phyloP scores from a whole-genome alignment of 345 rosid genomes.

The Hibiscus trionum region DNA sequence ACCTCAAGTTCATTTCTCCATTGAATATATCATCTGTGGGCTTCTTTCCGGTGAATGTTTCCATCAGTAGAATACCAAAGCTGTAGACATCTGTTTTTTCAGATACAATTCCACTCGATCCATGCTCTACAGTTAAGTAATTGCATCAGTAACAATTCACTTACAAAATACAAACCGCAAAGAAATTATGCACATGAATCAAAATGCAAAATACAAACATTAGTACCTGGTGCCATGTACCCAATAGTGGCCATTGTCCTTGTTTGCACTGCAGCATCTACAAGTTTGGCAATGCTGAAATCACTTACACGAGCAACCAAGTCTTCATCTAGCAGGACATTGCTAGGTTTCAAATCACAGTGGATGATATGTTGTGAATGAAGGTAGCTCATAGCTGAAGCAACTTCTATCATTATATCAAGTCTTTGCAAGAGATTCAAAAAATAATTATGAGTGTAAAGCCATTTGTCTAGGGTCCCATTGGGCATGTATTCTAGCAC shows the following conservation, averaged over 20 bases:
- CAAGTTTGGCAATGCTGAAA: constrained; percentile 12
- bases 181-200: not conserved
- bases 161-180: constrained; percentile 2
- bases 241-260: constrained; percentile 10
- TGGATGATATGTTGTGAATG: not conserved
- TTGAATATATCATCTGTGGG: not conserved
- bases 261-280: constrained; percentile 4
- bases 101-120: constrained; percentile 3
- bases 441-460: constrained; percentile 7
- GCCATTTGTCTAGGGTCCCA: constrained; percentile 15
- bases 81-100: constrained; percentile 4
- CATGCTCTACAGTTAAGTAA: not conserved
- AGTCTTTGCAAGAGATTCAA: constrained; percentile 11
- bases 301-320: constrained; percentile 13
- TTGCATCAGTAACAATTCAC: not conserved
- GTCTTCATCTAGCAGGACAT: constrained; percentile 12
- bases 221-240: constrained; percentile 16
- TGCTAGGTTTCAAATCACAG: constrained; percentile 15
- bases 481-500: constrained; percentile 18
- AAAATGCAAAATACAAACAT: not conserved
- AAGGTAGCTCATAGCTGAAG: constrained; percentile 10
- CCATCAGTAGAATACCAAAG: constrained; percentile 8
- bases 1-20: not conserved
- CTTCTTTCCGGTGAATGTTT: constrained; percentile 4
- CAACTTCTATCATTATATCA: constrained; percentile 14